Evolutionary conservation across 306 rosid genomes (phyloP), one percentile per base, ranked within the genome.

Genomic region (Ochetophila trinervis): DNA sequence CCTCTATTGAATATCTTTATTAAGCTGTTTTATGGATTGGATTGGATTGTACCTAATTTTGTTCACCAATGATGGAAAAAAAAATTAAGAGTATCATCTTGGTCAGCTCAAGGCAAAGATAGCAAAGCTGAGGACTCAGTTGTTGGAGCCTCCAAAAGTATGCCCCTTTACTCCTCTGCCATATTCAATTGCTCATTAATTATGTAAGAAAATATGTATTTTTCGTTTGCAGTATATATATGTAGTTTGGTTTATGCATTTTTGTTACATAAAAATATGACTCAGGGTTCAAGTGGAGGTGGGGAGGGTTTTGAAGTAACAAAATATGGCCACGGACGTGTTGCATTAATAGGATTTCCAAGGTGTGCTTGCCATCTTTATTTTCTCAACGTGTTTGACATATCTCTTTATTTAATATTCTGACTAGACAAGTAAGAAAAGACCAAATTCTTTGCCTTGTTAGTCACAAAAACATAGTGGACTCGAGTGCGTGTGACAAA

Each of bases 51-150:
- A 19, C 14, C 8, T 27, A 30, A 6, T 58, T 42, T 32, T 21
- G 27, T 65, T 51, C 15, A 49, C 62, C 42, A 63, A 70, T 37
- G 50, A 21, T 45, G 59, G 48, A 47, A 3, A 11, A 50, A 16
- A 48, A 55, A 16, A 37, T 66, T 76, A 79, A 94, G 99, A 94
- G 80, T 94, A 94, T 77, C 99, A 94, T 85, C 97, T 94, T 60
- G 99, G 99, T 73, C 99, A 94, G 87, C 99, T 94, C 75, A 94
- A 94, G 83, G 99, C 99, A 7, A 94, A 94, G 90, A 94, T 94
- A 49, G 99, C 99, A 36, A 94, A 85, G 79, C 74, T 94, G 34
- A 86, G 99, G 85, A 94, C 99, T 60, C 99, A 94, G 55, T 83
- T 94, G 6, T 75, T 94, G 86, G 99, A 94, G 77, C 99, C 99